Evolutionary conservation across 164 flowering plant species (phyloP).

Genomic region (Protea cynaroides): DNA sequence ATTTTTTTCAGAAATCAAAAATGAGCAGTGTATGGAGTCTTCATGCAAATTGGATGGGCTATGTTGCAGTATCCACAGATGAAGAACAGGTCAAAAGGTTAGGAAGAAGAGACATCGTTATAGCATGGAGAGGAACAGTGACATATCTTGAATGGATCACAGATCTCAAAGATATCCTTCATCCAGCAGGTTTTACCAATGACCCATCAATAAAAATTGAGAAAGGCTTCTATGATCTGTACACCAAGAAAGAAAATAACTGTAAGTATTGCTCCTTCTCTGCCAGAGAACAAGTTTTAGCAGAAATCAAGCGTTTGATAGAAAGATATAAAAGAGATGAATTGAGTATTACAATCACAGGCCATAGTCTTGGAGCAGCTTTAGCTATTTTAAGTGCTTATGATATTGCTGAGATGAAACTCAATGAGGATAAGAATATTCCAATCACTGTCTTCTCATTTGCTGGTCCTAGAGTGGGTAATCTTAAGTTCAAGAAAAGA

Average conservation of each 20-base stretch:
- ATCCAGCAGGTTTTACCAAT: slow-evolving; percentile 35
- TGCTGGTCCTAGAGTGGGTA: slow-evolving; percentile 78
- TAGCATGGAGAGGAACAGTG: slow-evolving; percentile 87
- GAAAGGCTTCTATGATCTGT: slow-evolving; percentile 65
- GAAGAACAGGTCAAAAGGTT: slow-evolving; percentile 40
- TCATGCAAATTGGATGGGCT: slow-evolving; percentile 91
- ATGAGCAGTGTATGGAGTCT: slow-evolving; percentile 53
- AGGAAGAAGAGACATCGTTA: slow-evolving; percentile 65
- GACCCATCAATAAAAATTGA: slow-evolving; percentile 58
- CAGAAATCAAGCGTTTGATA: slow-evolving; percentile 44
- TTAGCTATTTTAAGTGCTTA: slow-evolving; percentile 60
- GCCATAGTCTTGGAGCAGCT: slow-evolving; percentile 23
- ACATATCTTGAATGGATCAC: slow-evolving; percentile 71
- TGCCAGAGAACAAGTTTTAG: slow-evolving; percentile 60
- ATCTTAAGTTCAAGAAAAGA: slow-evolving; percentile 57
- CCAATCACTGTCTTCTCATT: slow-evolving; percentile 65
- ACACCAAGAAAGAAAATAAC: slow-evolving; percentile 47
- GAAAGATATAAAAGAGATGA: slow-evolving; percentile 44
- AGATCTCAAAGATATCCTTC: slow-evolving; percentile 64
- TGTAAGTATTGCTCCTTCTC: slow-evolving; percentile 53
- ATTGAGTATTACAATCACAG: slow-evolving; percentile 60
- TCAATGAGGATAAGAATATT: slow-evolving; percentile 26
- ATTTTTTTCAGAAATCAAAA: slow-evolving; percentile 58
- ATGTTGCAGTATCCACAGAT: slow-evolving; percentile 58
- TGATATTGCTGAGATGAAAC: slow-evolving; percentile 58